These are phyloP conservation scores for Hyaloperonospora brassicae DNA, from an alignment of 352 stramenopile species.

Conservation along the genomic window DNA sequence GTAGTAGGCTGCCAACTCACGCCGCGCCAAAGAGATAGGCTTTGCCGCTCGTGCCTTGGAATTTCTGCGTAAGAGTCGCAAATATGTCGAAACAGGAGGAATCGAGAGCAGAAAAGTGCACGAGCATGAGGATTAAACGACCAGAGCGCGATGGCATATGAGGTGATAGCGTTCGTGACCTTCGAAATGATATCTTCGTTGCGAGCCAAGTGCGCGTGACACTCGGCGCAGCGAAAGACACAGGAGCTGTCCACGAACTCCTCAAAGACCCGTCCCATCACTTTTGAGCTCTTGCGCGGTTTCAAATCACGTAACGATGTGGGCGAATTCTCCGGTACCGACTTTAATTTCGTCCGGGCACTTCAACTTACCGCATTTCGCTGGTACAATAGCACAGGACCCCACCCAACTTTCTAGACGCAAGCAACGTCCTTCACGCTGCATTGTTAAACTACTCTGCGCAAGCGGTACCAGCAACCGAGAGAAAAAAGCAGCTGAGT, in stretches of 20 bases:
- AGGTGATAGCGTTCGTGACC: constrained; percentile 27
- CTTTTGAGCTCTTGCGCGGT: no score
- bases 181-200: constrained; percentile 94
- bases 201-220: constrained; percentile 85
- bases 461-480: no score
- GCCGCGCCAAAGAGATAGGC: constrained; percentile 90
- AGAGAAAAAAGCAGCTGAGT: no score
- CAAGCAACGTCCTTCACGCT: no score
- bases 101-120: neutral
- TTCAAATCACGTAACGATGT: no score
- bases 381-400: no score
- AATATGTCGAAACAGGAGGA: neutral
- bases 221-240: constrained; percentile 88
- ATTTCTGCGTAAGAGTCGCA: constrained; percentile 36
- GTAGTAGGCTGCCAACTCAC: constrained; percentile 21
- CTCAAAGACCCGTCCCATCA: constrained; percentile 81
- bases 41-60: constrained; percentile 77
- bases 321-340: no score
- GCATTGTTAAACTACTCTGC: no score
- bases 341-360: no score
- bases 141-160: constrained; percentile 1
- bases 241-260: constrained; percentile 87
- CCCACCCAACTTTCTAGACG: no score
- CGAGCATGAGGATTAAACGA: neutral
- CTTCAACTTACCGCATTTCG: no score